Evolutionary conservation across 2,329 filamentous ascomycete species (phyloP).

Genomic region (Paecilomyces sp.): DNA sequence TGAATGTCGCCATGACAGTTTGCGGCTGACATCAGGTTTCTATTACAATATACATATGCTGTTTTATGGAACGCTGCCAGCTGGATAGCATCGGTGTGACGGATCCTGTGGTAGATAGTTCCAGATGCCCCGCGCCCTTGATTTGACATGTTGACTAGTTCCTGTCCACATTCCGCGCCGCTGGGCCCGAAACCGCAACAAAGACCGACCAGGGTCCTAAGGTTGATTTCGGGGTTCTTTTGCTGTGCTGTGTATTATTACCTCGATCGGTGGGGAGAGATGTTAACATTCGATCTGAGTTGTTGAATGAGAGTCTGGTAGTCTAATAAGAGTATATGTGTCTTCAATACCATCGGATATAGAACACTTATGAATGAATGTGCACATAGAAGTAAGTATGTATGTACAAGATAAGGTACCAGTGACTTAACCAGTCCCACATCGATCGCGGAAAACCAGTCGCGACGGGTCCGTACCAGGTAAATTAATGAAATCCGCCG

Average conservation of each 20-base stretch:
- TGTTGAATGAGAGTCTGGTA: too few species aligned
- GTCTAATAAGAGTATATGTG: too few species aligned
- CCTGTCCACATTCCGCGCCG: neutral
- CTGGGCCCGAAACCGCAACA: neutral
- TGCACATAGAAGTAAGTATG: too few species aligned
- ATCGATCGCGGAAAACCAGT: neutral
- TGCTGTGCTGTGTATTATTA: neutral
- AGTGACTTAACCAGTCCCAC: too few species aligned
- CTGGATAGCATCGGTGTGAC: neutral
- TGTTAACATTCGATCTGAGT: too few species aligned
- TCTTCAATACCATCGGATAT: too few species aligned
- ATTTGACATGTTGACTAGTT: neutral
- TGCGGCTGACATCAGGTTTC: neutral
- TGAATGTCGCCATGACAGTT: too few species aligned
- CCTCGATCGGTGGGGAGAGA: neutral
- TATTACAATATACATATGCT: neutral
- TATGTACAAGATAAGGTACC: too few species aligned
- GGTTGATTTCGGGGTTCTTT: neutral
- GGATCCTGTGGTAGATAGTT: neutral
- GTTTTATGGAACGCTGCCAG: too few species aligned
- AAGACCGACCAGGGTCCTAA: neutral
- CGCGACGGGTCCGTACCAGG: neutral
- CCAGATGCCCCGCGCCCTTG: constrained; percentile 1
- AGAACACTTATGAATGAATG: too few species aligned
- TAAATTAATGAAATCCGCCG: too few species aligned